phyloP scores from a whole-genome alignment of 2,329 filamentous ascomycete genomes.

The Hirsutella thompsonii region DNA sequence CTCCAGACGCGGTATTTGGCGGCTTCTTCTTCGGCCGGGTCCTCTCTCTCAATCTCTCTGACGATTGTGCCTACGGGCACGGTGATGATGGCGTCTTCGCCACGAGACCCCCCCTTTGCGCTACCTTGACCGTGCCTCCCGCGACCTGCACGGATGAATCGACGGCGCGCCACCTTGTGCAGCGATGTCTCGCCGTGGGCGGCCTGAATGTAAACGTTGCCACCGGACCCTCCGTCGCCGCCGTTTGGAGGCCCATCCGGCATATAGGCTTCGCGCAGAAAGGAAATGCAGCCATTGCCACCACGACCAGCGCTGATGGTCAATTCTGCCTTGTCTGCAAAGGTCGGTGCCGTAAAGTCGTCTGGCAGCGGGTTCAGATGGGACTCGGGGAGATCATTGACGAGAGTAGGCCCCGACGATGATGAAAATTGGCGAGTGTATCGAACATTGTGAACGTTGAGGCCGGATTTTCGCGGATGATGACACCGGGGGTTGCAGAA shows the following conservation, averaged over 20 bases:
- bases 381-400: slow-evolving; percentile 29
- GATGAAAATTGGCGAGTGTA: slow-evolving; percentile 7
- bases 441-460: not conserved
- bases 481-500: no score
- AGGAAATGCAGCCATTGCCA: slow-evolving; percentile 88
- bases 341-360: slow-evolving; percentile 72
- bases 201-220: slow-evolving; percentile 89
- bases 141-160: slow-evolving; percentile 59
- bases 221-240: slow-evolving; percentile 84
- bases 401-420: slow-evolving; percentile 14
- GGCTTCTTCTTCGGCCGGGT: slow-evolving; percentile 60
- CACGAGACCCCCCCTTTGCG: slow-evolving; percentile 60
- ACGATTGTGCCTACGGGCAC: slow-evolving; percentile 91
- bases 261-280: slow-evolving; percentile 81
- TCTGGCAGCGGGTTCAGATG: slow-evolving; percentile 72
- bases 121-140: slow-evolving; percentile 72
- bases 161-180: slow-evolving; percentile 74
- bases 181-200: slow-evolving; percentile 82
- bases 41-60: slow-evolving; percentile 64
- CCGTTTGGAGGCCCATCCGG: slow-evolving; percentile 86
- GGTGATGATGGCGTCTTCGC: slow-evolving; percentile 75
- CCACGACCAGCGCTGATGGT: slow-evolving; percentile 68
- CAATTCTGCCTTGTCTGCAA: slow-evolving; percentile 74
- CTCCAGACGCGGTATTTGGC: slow-evolving; percentile 12
- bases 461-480: not conserved